Percentiles rank a stretch among this genome's conserved stretches.
Evolutionary conservation across 306 rosid genomes (phyloP).

Genomic region (Vigna radiata): DNA sequence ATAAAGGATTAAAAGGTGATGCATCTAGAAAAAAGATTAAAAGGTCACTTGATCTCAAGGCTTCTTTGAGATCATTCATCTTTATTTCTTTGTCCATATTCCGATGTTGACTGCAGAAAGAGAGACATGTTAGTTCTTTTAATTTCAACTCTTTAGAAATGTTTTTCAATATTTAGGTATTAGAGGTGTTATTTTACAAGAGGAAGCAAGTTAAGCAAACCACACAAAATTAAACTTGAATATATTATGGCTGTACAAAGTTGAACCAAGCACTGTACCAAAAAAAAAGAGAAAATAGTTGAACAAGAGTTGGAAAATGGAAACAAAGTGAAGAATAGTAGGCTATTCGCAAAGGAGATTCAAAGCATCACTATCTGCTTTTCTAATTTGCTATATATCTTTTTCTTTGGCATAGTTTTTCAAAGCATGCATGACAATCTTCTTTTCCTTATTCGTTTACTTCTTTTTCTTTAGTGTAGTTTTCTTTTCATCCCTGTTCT

Average conservation of each 20-base stretch:
- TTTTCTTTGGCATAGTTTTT: conserved; percentile 38
- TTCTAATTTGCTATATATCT: conserved; percentile 25
- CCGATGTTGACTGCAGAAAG: conserved; percentile 24
- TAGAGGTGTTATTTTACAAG: conserved; percentile 1
- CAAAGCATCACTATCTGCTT: conserved; percentile 39
- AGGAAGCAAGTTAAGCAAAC: background rate
- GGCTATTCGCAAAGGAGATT: conserved; percentile 37
- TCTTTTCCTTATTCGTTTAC: conserved; percentile 41
- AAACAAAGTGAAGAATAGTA: conserved; percentile 32
- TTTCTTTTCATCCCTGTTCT: conserved; percentile 36
- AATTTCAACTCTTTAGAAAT: background rate
- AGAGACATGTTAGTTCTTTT: conserved; percentile 4
- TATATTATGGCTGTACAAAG: background rate
- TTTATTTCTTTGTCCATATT: conserved; percentile 24
- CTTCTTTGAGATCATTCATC: conserved; percentile 26
- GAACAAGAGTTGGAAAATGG: conserved; percentile 15
- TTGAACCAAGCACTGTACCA: conserved; percentile 28
- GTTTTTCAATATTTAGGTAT: background rate
- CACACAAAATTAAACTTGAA: conserved; percentile 18
- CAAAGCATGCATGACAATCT: conserved; percentile 44
- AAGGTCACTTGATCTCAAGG: conserved; percentile 43
- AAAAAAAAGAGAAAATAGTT: background rate
- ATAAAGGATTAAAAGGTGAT: conserved; percentile 28
- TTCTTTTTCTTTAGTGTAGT: conserved; percentile 34
- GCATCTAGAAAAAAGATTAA: background rate